Evolutionary conservation across 2,329 filamentous ascomycete genomes (phyloP).

Genomic region (Aspergillus sp.): DNA sequence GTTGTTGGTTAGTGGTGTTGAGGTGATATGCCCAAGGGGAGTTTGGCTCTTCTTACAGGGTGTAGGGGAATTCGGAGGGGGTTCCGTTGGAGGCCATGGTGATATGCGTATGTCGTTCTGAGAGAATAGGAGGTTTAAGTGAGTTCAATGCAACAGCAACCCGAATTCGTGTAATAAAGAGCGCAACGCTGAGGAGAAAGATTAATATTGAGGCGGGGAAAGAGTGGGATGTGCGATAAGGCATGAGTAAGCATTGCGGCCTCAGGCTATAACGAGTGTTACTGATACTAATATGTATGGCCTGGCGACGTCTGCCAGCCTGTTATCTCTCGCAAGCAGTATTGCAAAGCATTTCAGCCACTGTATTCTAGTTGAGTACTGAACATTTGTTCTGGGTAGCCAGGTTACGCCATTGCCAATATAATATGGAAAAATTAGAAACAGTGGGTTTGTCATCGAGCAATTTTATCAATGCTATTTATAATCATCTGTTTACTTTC

Average conservation of each 20-base stretch:
- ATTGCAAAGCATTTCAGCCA: too few relatives aligned
- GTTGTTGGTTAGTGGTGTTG: conserved; percentile 7
- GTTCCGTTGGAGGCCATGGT: conserved; percentile 27
- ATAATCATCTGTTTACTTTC: too few relatives aligned
- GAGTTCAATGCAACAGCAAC: conserved; percentile 7
- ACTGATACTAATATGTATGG: too few relatives aligned
- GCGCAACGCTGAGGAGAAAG: background rate
- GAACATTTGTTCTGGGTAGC: too few relatives aligned
- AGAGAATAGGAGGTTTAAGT: background rate
- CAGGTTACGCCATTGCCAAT: too few relatives aligned
- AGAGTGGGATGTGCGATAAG: conserved; percentile 10
- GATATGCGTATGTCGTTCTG: background rate
- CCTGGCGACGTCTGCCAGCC: too few relatives aligned
- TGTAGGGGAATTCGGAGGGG: conserved; percentile 40
- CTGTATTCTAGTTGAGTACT: too few relatives aligned
- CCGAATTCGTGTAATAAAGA: conserved; percentile 4
- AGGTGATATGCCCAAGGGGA: conserved; percentile 9
- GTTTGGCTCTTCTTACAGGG: conserved; percentile 33
- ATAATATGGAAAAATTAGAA: too few relatives aligned
- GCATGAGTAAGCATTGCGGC: conserved; percentile 3
- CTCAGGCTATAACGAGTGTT: background rate
- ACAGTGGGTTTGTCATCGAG: too few relatives aligned
- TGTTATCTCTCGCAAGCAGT: too few relatives aligned
- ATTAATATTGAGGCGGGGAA: conserved; percentile 8
- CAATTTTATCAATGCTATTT: too few relatives aligned